Percentiles rank a stretch among this genome's conserved stretches.
Conservation (phyloP, 352 stramenopile genomes). For the Elongisporangium undulatum region DNA sequence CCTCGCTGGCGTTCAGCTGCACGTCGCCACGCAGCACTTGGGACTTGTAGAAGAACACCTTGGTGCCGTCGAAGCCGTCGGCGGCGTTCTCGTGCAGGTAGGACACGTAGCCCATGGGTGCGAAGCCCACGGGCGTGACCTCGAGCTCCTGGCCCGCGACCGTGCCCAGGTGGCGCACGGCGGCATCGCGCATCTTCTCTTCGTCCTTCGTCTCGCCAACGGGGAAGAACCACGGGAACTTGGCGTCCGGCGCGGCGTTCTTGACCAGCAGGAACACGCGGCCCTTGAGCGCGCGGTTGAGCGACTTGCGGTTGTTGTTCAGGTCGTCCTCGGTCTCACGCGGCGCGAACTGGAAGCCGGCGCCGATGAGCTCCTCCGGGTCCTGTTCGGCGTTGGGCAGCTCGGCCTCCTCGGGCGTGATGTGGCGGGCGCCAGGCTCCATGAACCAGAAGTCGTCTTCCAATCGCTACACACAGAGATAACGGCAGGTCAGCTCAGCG, state of each 20-base stretch:
- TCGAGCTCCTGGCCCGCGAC: slow-evolving; percentile 42
- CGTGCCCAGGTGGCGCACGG: slow-evolving; percentile 50
- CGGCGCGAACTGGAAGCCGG: slow-evolving; percentile 69
- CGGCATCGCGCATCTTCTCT: slow-evolving; percentile 82
- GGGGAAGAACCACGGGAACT: slow-evolving; percentile 82
- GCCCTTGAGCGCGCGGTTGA: slow-evolving; percentile 80
- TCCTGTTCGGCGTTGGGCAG: slow-evolving; percentile 54
- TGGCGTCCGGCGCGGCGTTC: slow-evolving; percentile 28
- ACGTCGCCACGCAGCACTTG: slow-evolving; percentile 60
- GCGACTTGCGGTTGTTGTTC: slow-evolving; percentile 79
- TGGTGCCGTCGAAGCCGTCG: slow-evolving; percentile 66
- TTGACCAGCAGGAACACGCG: slow-evolving; percentile 79
- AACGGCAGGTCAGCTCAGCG: neutral
- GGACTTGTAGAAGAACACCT: slow-evolving; percentile 88
- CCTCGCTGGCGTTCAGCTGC: slow-evolving; percentile 49
- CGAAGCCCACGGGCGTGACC: slow-evolving; percentile 57
- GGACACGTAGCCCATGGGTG: slow-evolving; percentile 71
- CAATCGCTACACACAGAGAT: slow-evolving; percentile 25
- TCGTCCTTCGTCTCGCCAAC: slow-evolving; percentile 44
- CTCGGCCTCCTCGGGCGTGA: slow-evolving; percentile 71
- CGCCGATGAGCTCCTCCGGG: slow-evolving; percentile 64
- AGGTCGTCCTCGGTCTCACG: slow-evolving; percentile 76
- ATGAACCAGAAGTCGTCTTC: slow-evolving; percentile 86
- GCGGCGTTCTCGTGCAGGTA: slow-evolving; percentile 50
- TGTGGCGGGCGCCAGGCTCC: slow-evolving; percentile 65